A percentile compares a stretch with the other conserved stretches of the same genome.
Evolutionary conservation across 768 basidiomycete genomes (phyloP).

Genomic region (Pleurotus giganteus): DNA sequence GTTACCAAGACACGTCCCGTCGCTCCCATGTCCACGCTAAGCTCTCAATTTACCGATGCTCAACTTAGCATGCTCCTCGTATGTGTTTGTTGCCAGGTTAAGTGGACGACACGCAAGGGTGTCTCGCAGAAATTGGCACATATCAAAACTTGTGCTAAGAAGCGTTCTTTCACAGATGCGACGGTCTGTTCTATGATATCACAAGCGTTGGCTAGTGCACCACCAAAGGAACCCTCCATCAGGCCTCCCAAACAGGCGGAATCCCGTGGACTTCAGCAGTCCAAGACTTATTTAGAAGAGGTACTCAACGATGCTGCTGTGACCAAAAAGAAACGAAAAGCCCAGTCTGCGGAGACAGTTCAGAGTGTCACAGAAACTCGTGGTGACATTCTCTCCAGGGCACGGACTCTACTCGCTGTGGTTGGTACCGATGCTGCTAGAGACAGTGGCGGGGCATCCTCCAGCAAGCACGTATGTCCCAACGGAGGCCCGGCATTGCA

Average conservation of each 20-base stretch:
- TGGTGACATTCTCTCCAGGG: constrained; percentile 35
- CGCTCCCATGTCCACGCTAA: constrained; percentile 9
- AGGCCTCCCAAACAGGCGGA: constrained; percentile 12
- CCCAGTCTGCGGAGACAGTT: constrained; percentile 39
- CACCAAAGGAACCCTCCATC: constrained; percentile 14
- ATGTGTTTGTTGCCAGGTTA: constrained; percentile 63
- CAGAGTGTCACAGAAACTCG: constrained; percentile 47
- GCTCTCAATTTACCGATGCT: constrained; percentile 39
- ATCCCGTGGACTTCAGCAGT: constrained; percentile 6
- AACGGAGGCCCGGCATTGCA: constrained; percentile 26
- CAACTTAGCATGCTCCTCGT: constrained; percentile 47
- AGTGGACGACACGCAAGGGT: constrained; percentile 73
- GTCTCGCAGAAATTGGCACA: constrained; percentile 62
- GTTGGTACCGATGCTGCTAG: constrained; percentile 12
- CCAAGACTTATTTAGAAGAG: constrained; percentile 51
- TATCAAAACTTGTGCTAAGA: constrained; percentile 67
- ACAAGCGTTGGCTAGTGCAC: constrained; percentile 39
- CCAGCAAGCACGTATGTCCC: constrained; percentile 36
- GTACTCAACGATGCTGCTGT: constrained; percentile 40
- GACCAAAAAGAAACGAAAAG: constrained; percentile 42
- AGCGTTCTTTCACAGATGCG: constrained; percentile 47
- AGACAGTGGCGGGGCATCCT: constrained; percentile 7
- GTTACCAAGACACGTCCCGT: constrained; percentile 14
- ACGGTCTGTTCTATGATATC: constrained; percentile 53
- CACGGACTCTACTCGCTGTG: constrained; percentile 28